phyloP scores from a whole-genome alignment of 208 protist species.

The Perkinsela sp. region DNA sequence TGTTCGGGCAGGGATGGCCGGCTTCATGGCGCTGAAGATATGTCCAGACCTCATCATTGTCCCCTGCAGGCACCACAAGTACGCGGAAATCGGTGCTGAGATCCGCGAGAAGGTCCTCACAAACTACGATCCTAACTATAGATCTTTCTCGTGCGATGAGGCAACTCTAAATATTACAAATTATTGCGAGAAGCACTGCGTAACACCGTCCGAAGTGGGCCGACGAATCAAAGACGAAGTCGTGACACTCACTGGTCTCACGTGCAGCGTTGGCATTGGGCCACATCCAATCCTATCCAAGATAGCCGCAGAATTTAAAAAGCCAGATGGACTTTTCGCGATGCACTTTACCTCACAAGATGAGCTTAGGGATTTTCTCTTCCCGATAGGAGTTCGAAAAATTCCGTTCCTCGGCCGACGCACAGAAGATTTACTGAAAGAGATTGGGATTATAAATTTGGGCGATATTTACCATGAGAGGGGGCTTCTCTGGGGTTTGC shows the following conservation, averaged over 20 bases:
- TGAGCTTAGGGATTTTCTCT: constrained; percentile 4
- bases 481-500: not conserved
- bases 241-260: constrained; percentile 30
- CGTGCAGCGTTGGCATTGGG: constrained; percentile 48
- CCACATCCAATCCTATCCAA: constrained; percentile 52
- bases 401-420: constrained; percentile 16
- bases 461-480: constrained; percentile 13
- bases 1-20: constrained; percentile 78
- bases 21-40: constrained; percentile 63
- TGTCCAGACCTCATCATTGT: constrained; percentile 65
- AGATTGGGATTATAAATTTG: constrained; percentile 29
- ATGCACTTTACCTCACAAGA: not conserved
- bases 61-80: constrained; percentile 30
- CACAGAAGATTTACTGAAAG: constrained; percentile 34
- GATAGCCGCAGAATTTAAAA: constrained; percentile 69
- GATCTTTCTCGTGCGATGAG: not conserved
- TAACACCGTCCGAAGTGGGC: constrained; percentile 1
- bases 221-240: constrained; percentile 22
- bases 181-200: not conserved
- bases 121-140: constrained; percentile 41
- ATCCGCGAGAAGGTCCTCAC: constrained; percentile 30
- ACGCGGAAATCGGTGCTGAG: constrained; percentile 22
- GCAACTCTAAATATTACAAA: constrained; percentile 3
- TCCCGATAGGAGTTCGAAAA: constrained; percentile 5
- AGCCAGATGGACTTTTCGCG: constrained; percentile 70